Base-by-base conservation (phyloP, 75 land plant species). In the Azolla pinnata region DNA sequence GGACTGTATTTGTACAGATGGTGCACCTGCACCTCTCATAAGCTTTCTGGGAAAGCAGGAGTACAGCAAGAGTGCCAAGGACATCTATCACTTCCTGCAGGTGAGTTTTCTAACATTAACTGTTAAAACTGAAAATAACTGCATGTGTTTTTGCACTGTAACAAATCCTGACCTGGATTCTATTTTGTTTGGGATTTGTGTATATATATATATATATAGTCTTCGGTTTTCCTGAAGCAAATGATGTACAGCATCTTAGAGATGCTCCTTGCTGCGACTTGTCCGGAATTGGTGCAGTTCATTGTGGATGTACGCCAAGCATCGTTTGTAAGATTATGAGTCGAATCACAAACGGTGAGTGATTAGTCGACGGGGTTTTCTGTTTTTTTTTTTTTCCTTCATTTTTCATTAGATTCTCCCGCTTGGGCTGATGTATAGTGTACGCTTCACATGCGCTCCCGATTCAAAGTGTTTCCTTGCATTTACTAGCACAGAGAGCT, bases 11-110 rank as follows among this genome's bases (percentile, higher is more conserved):
- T 48, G 9, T 14, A 20, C 79, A 90, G 99, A 89, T 38, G 82
- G 83, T 42, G 88, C 97, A 44, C 99, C 99, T 23, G 72, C 83
- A 70, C 80, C 91, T 44, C 75, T 95, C 34, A 83, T 82, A 14
- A 74, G 83, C 32, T 78, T 95, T 42, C 78, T 95, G 69, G 99
- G 99, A 18, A 73, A 74, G 10, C 83, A 84, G 67, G 92, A 95
- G 61, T 95, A 95, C 67, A 74, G 74, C 50, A 76, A 80, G 38
- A 81, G 97, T 82, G 99, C 96, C 0, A 69, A 79, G 56, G 99
- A 95, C 63, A 68, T 90, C 42, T 95, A 86, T 60, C 78, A 57
- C 67, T 95, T 95, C 62, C 66, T 86, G 61, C 98, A 93, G 82
- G 97, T 92, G 69, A 46, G 57, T 52, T 54, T 27, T 1, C 23